Percentiles rank a stretch among this genome's conserved stretches.
phyloP scores from a whole-genome alignment of 2,329 filamentous ascomycete genomes.

The Lasiodiplodia hormozganensis region DNA sequence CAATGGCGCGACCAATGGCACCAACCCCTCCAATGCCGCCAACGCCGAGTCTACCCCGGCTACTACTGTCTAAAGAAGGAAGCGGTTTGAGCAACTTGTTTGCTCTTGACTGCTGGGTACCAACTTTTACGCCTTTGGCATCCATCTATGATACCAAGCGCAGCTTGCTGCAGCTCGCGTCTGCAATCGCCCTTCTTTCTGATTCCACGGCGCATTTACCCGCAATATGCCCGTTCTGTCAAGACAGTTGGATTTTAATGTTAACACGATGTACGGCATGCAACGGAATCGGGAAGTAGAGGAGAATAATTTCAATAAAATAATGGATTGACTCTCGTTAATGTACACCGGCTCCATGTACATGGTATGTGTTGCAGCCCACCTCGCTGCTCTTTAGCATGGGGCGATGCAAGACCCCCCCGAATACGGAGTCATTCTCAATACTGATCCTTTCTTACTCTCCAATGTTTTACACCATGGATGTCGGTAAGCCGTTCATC shows the following conservation, averaged over 20 bases:
- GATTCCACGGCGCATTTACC: not conserved
- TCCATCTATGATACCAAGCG: conserved; percentile 21
- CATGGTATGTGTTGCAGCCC: no score
- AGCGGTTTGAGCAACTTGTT: not conserved
- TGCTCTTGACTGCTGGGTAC: not conserved
- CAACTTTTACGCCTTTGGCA: not conserved
- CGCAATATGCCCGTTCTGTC: no score
- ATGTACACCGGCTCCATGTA: not conserved
- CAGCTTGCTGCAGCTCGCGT: conserved; percentile 21
- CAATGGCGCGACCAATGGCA: not conserved
- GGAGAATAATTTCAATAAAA: not conserved
- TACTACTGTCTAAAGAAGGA: not conserved
- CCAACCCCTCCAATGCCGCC: not conserved
- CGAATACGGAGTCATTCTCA: no score
- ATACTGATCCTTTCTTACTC: no score
- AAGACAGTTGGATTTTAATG: not conserved
- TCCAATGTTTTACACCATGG: no score
- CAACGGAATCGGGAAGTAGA: not conserved
- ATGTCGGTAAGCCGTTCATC: no score
- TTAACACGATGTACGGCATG: not conserved
- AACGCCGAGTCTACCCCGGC: not conserved
- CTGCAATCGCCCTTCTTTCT: not conserved
- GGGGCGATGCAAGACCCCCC: no score
- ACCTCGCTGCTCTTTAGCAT: no score
- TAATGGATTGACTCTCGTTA: not conserved